Evolutionary conservation across 1,284 basidiomycete species (phyloP), one percentile per base, ranked within the genome.

Genomic region (Prillingera fragicola): DNA sequence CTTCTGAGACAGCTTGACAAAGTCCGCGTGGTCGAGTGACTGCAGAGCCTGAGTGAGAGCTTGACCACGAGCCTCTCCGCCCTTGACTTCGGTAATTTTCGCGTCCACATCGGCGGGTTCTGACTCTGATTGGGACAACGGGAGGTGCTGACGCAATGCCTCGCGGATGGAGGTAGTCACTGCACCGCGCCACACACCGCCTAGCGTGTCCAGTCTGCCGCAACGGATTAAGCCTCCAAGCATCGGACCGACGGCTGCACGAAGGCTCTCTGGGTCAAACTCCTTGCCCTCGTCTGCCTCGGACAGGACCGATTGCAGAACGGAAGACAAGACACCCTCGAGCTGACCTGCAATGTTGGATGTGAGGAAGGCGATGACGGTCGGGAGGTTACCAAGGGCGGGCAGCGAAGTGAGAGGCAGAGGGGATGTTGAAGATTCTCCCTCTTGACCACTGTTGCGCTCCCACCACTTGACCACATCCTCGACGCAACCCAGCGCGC

Each of bases 151-250:
- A 50, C 70, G 32, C 26, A 48, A 21, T 4, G 81, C 75, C 13
- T 77, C 76, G 48, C 78, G 74, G 18, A 92, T 75, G 45, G 85
- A 81, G 9, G 71, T 72, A 45, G 89, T 73, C 9, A 84, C 84
- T 1, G 80, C 79, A 34, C 87, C 83, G 53, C 85, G 75, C 85
- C 90, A 97, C 12, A 82, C 79, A 2, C 76, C 57, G 13, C 83
- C 74, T 0, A 85, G 80, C 38, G 82, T 80, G 28, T 83, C 83
- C 28, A 87, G 67, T 5, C 83, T 83, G 23, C 79, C 80, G 2
- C 88, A 89, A 47, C 85, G 77, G 14, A 82, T 70, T 28, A 97
- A 75, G 1, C 86, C 87, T 23, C 81, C 75, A 19, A 95, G 67
- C 38, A 91, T 67, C 0, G 87, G 87, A 15, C 77, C 65, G 13